Conservation (phyloP, 805 yeast genomes). For the Candida ovalis region DNA sequence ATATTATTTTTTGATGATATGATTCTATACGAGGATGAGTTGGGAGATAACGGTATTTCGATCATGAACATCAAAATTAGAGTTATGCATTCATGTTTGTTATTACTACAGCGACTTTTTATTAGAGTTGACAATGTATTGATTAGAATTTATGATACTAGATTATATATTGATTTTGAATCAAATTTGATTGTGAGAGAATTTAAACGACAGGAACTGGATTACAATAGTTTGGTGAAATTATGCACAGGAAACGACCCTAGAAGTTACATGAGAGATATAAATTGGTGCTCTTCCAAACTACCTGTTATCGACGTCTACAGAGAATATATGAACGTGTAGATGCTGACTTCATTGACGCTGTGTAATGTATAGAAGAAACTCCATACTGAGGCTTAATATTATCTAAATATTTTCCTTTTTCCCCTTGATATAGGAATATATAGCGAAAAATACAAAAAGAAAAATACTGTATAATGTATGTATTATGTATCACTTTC, state of each 20-base stretch:
- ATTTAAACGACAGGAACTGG: slow-evolving; percentile 64
- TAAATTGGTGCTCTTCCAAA: slow-evolving; percentile 72
- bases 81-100: slow-evolving; percentile 79
- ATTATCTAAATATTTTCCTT: background rate
- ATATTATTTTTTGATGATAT: slow-evolving; percentile 87
- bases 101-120: slow-evolving; percentile 73
- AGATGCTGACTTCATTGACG: background rate
- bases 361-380: background rate
- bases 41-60: slow-evolving; percentile 93
- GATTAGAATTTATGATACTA: slow-evolving; percentile 77
- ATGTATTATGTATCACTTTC: no score
- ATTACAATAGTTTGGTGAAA: slow-evolving; percentile 43
- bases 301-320: slow-evolving; percentile 22
- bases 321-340: slow-evolving; percentile 21
- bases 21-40: slow-evolving; percentile 87
- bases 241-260: slow-evolving; percentile 56
- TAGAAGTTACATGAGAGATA: slow-evolving; percentile 69
- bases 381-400: background rate
- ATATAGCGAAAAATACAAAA: no score
- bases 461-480: no score
- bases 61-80: slow-evolving; percentile 74
- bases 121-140: slow-evolving; percentile 88
- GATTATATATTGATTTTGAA: slow-evolving; percentile 76
- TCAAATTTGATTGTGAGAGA: slow-evolving; percentile 67
- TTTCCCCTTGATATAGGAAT: background rate